Conservation (phyloP, 1,284 basidiomycete species). For the Cutaneotrichosporon sp. region DNA sequence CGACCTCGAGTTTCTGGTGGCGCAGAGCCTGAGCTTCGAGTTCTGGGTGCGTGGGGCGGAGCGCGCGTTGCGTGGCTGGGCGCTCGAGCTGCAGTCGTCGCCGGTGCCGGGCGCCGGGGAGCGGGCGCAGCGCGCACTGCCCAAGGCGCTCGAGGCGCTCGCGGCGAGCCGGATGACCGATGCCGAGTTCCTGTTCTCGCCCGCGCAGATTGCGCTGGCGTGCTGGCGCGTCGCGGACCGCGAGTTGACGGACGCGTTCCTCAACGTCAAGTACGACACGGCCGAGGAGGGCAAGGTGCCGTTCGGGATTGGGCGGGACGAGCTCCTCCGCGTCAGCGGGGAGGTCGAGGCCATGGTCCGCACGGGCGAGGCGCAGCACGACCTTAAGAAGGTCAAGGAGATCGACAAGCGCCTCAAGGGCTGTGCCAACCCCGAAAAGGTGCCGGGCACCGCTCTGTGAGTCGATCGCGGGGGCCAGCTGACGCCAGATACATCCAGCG, state of each 20-base stretch:
- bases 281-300: conserved; percentile 57
- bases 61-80: conserved; percentile 83
- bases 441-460: conserved; percentile 74
- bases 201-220: conserved; percentile 91
- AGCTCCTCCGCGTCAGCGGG: conserved; percentile 57
- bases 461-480: conserved; percentile 26
- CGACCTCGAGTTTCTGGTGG: conserved; percentile 91
- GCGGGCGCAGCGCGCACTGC: conserved; percentile 32
- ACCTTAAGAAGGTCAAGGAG: conserved; percentile 79
- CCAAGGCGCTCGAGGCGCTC: conserved; percentile 55
- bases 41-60: conserved; percentile 91
- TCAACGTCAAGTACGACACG: conserved; percentile 58
- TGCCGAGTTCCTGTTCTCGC: conserved; percentile 86
- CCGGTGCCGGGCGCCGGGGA: conserved; percentile 5
- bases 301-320: conserved; percentile 37
- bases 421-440: conserved; percentile 92
- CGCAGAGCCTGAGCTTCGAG: conserved; percentile 89
- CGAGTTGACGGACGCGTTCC: conserved; percentile 63
- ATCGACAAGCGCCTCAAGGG: conserved; percentile 79
- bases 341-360: conserved; percentile 64
- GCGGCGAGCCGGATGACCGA: conserved; percentile 80
- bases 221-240: conserved; percentile 69
- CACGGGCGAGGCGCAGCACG: conserved; percentile 62
- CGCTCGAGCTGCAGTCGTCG: conserved; percentile 77
- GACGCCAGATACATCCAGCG: conserved; percentile 52